phyloP scores from a whole-genome alignment of 2,329 filamentous ascomycete genomes.

The Didymella pomorum region DNA sequence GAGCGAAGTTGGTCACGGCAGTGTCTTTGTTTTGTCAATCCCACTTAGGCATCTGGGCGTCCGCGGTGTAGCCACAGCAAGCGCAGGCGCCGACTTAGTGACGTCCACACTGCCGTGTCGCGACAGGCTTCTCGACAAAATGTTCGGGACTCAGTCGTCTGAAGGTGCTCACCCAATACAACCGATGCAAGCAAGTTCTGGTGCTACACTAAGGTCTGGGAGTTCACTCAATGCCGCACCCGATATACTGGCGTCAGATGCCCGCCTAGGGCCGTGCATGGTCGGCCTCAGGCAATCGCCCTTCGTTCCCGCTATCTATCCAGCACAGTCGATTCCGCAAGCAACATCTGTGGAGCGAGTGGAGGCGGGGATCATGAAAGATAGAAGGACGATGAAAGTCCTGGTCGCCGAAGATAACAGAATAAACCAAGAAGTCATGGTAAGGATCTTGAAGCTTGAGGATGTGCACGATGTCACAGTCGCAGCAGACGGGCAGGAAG shows the following conservation, averaged over 20 bases:
- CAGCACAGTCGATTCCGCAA: conserved; percentile 66
- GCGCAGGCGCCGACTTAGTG: conserved; percentile 36
- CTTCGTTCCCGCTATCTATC: conserved; percentile 63
- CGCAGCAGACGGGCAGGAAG: conserved; percentile 77
- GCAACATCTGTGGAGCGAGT: conserved; percentile 70
- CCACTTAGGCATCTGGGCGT: conserved; percentile 80
- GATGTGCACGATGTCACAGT: conserved; percentile 87
- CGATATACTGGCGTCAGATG: background rate
- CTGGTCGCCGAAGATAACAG: conserved; percentile 84
- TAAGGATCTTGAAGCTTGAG: conserved; percentile 75
- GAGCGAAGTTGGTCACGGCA: conserved; percentile 76
- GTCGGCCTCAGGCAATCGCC: conserved; percentile 58
- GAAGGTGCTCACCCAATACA: background rate
- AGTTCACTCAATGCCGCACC: background rate
- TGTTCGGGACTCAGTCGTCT: background rate
- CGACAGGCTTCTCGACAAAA: conserved; percentile 29
- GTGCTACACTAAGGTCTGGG: too few relatives aligned
- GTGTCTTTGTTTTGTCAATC: conserved; percentile 82
- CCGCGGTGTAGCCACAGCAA: conserved; percentile 62
- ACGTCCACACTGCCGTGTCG: conserved; percentile 22
- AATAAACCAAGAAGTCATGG: conserved; percentile 55
- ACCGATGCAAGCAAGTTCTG: background rate
- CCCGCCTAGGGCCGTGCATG: conserved; percentile 53
- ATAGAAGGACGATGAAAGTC: conserved; percentile 73
- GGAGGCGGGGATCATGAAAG: conserved; percentile 65